These are phyloP conservation scores for Scedosporium minutisporum DNA, from an alignment of 2,329 filamentous ascomycete species.

Conservation along the genomic window DNA sequence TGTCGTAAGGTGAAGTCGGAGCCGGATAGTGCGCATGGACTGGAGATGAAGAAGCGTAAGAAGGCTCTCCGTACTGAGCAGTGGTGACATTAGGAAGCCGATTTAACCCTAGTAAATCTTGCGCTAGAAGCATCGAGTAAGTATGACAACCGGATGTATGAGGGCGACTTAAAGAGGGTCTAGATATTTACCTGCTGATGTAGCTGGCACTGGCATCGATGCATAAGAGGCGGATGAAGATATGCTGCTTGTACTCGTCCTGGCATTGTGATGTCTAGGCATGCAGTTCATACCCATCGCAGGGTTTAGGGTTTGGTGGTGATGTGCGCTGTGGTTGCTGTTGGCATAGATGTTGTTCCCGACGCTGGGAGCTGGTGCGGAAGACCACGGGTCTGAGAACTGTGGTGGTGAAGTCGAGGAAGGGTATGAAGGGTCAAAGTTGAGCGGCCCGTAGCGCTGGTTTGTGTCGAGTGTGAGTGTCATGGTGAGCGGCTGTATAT, in stretches of 20 bases:
- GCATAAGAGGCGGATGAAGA: conserved; percentile 58
- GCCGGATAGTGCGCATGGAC: conserved; percentile 57
- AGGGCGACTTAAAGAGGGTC: not conserved
- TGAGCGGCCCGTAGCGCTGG: conserved; percentile 70
- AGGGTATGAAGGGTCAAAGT: conserved; percentile 65
- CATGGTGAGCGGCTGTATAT: conserved; percentile 47
- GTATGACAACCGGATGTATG: conserved; percentile 49
- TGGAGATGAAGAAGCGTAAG: conserved; percentile 58
- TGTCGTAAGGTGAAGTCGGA: conserved; percentile 62
- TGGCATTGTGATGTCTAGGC: conserved; percentile 37
- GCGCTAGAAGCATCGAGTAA: conserved; percentile 54
- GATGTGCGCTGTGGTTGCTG: conserved; percentile 12
- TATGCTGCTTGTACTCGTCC: conserved; percentile 44
- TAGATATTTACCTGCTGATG: conserved; percentile 60
- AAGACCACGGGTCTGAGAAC: conserved; percentile 87
- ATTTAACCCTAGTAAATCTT: conserved; percentile 66
- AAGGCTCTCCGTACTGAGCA: conserved; percentile 60
- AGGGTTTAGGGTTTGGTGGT: conserved; percentile 34
- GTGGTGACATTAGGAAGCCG: conserved; percentile 49
- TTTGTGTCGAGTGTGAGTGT: conserved; percentile 92
- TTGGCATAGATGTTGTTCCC: conserved; percentile 51
- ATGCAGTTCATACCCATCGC: conserved; percentile 44
- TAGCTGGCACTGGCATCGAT: conserved; percentile 61
- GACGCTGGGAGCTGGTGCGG: conserved; percentile 40
- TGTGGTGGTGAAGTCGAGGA: conserved; percentile 48